Conservation (phyloP, 106 monocot genomes). For the Triglochin maritima region DNA sequence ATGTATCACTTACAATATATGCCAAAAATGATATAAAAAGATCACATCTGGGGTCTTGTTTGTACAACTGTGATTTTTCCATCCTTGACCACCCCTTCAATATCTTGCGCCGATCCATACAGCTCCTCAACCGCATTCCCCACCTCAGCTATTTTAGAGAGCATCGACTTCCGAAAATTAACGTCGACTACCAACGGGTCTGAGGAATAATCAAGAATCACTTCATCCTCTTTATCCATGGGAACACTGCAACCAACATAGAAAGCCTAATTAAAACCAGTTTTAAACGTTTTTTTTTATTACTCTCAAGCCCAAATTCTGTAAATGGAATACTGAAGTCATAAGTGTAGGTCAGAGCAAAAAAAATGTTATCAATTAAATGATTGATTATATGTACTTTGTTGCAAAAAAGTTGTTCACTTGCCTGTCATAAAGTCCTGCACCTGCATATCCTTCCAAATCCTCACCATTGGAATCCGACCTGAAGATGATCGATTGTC, state of each 20-base stretch:
- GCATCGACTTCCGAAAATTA: conserved; percentile 45
- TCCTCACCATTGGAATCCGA: conserved; percentile 98
- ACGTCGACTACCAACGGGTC: conserved; percentile 58
- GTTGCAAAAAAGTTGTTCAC: background rate
- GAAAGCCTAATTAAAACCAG: background rate
- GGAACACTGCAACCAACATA: conserved; percentile 48
- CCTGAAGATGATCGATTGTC: conserved; percentile 71
- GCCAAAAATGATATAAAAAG: background rate
- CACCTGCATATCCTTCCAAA: conserved; percentile 96
- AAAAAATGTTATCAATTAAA: too few relatives aligned
- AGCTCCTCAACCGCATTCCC: conserved; percentile 71
- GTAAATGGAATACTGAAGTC: background rate
- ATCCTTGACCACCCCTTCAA: conserved; percentile 89
- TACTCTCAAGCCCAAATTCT: background rate
- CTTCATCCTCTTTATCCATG: conserved; percentile 81
- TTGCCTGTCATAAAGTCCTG: conserved; percentile 92
- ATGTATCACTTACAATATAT: too few relatives aligned
- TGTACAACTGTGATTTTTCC: conserved; percentile 92
- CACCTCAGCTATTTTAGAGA: conserved; percentile 56
- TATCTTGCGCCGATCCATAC: conserved; percentile 81
- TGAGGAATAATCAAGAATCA: conserved; percentile 69
- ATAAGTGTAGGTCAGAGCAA: too few relatives aligned
- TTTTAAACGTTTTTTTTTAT: background rate
- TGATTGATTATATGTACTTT: too few relatives aligned
- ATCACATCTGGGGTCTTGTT: conserved; percentile 93